Conservation (phyloP, 1,284 basidiomycete genomes). For the Puccinia novopanici region DNA sequence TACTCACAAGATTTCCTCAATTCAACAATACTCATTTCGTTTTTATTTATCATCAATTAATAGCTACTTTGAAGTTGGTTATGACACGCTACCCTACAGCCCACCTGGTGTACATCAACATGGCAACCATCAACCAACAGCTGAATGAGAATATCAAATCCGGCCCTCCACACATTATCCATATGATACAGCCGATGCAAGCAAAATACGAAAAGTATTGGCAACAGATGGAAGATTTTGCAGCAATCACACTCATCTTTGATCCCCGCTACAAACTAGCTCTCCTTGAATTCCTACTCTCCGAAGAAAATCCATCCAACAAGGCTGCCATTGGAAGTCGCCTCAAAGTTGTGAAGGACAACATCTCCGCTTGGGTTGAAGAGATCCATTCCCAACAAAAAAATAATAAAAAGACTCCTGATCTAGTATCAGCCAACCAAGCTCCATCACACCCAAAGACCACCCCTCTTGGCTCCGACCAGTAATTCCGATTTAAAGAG, state of each 20-base stretch:
- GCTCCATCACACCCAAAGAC: background rate
- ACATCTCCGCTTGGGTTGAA: too few relatives aligned
- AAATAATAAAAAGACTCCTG: background rate
- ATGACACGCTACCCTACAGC: background rate
- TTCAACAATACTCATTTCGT: too few relatives aligned
- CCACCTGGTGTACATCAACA: background rate
- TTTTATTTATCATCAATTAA: too few relatives aligned
- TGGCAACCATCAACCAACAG: background rate
- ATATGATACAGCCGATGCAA: background rate
- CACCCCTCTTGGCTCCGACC: too few relatives aligned
- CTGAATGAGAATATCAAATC: background rate
- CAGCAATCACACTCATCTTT: background rate
- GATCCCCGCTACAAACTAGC: background rate
- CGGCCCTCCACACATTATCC: background rate
- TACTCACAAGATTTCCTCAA: too few relatives aligned
- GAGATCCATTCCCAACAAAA: too few relatives aligned
- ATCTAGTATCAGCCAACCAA: background rate
- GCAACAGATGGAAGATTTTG: background rate
- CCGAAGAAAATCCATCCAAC: too few relatives aligned
- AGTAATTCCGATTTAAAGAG: too few relatives aligned
- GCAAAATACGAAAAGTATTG: background rate
- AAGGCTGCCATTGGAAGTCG: too few relatives aligned
- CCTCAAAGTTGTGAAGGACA: too few relatives aligned
- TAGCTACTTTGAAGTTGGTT: too few relatives aligned
- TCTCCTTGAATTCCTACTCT: background rate